Evolutionary conservation across 306 rosid species (phyloP), one percentile per base, ranked within the genome.

Genomic region (Nissolia schottii): DNA sequence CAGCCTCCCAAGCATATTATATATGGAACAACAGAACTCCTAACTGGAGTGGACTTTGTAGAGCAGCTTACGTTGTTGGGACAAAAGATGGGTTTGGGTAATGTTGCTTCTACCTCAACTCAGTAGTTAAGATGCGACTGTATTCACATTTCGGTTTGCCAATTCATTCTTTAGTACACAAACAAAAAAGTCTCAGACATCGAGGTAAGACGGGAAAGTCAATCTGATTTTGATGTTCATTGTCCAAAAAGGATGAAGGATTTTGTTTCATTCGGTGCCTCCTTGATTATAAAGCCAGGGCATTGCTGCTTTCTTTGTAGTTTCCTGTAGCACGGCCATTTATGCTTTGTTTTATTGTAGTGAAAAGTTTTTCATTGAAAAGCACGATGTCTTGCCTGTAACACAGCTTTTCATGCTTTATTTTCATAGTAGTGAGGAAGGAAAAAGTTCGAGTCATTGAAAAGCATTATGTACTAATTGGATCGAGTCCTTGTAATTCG

Each of bases 21-120:
- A 60, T 94, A 94, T 67, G 99, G 99, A 75, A 78, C 97, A 24
- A 94, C 99, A 1, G 99, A 94, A 82, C 67, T 94, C 63, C 94
- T 94, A 48, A 94, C 99, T 0, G 99, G 96, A 77, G 90, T 46
- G 50, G 97, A 94, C 73, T 94, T 94, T 78, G 91, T 89, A 57
- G 97, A 89, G 77, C 99, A 94, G 86, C 96, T 94, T 64, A 78
- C 89, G 1, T 45, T 82, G 66, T 75, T 94, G 86, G 99, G 99
- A 29, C 87, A 86, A 71, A 94, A 94, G 85, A 94, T 94, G 99
- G 97, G 97, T 62, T 80, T 94, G 81, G 92, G 96, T 16, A 78
- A 64, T 78, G 81, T 66, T 65, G 64, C 41, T 76, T 45, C 94
- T 34, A 27, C 87, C 78, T 62, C 92, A 65, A 50, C 87, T 77